Evolutionary conservation across 768 basidiomycete genomes (phyloP).

Genomic region (Mycena galericulata): DNA sequence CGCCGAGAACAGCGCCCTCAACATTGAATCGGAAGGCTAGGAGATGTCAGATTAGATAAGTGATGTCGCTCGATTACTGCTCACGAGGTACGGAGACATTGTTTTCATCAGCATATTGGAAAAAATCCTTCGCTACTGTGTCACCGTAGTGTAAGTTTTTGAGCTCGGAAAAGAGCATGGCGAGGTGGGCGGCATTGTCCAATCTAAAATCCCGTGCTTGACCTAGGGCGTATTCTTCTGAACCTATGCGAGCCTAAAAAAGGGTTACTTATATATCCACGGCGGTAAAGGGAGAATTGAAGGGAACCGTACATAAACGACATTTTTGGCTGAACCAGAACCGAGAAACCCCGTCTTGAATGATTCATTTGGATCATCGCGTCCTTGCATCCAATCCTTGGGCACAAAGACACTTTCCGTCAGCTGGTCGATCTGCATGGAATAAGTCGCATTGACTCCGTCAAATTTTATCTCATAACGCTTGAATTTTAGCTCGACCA

Average conservation of each 20-base stretch:
- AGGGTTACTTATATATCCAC: not conserved
- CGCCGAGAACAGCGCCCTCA: conserved; percentile 29
- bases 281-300: not conserved
- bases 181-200: not conserved
- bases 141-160: conserved; percentile 31
- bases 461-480: not conserved
- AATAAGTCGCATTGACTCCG: not conserved
- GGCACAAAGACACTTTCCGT: conserved; percentile 10
- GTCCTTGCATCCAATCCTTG: conserved; percentile 16
- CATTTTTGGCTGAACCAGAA: conserved; percentile 27
- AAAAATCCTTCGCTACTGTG: conserved; percentile 25
- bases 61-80: not conserved
- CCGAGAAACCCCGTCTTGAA: conserved; percentile 12
- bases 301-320: conserved; percentile 31
- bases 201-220: conserved; percentile 15
- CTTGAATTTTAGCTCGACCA: conserved; percentile 15
- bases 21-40: conserved; percentile 31
- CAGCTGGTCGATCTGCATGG: not conserved
- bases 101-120: not conserved
- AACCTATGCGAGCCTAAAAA: conserved; percentile 28
- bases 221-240: conserved; percentile 35
- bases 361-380: conserved; percentile 1
- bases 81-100: not conserved
- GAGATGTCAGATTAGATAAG: not conserved
- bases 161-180: conserved; percentile 28